Evolutionary conservation across 1,284 basidiomycete species (phyloP), one percentile per base, ranked within the genome.

Genomic region (Ceratorhiza oryzae-sativae): DNA sequence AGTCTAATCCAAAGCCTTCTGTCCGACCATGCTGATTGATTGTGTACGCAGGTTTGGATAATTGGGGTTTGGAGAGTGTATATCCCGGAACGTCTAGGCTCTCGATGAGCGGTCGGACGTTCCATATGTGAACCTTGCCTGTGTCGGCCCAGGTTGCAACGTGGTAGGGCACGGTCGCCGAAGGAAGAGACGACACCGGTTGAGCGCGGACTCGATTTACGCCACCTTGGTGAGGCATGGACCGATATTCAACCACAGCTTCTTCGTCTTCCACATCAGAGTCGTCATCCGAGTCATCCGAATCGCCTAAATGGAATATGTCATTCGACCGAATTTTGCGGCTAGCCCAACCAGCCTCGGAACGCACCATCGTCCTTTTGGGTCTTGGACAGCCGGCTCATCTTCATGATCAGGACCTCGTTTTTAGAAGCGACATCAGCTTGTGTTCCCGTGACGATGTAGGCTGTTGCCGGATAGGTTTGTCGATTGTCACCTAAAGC

Each of bases 1-100:
- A 99, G 80, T 98, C 97, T 87, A 99, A 89, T 0, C 97, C 97
- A 79, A 96, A 99, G 3, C 97, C 97, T 81, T 99, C 97, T n/a
- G 90, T 86, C 34, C 85, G 84, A 13, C 93, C 93, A 82, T 98
- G 95, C 15, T 90, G 87, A 77, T 85, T 85, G 73, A 97, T 85
- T 0, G 93, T 95, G 82, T 92, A 92, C 2, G 88, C 83, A 3
- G 95, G 93, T 10, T 83, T 85, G 74, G 86, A 84, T n/a, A 85
- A 83, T 65, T 87, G 86, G 45, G 85, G 80, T 78, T 90, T 93
- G 77, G 94, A 91, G 72, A 87, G 81, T 51, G 84, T 80, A 80
- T 90, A 88, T 63, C 93, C 89, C 10, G 94, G 93, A 46, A 91
- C 86, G 74, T 93, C 89, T 25, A 99, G 87, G 0, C 94, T 91